A percentile compares a stretch with the other conserved stretches of the same genome.
phyloP scores from a whole-genome alignment of 2,329 filamentous ascomycete genomes.

The Ophiocordyceps sinensis region DNA sequence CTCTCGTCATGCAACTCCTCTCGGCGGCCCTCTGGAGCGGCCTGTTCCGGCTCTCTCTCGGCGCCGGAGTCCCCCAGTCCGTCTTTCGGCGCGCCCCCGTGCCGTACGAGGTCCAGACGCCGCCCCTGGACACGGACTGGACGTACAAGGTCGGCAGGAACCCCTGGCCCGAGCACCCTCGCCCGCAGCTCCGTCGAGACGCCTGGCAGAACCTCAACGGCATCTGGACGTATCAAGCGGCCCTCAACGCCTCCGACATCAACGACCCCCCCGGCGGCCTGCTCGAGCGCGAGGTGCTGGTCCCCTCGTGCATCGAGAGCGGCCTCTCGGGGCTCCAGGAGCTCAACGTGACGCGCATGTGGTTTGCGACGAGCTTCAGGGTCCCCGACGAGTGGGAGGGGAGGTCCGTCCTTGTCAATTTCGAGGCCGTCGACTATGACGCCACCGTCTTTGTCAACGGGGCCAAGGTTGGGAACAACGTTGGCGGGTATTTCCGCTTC shows the following conservation, averaged over 20 bases:
- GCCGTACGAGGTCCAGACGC: conserved; percentile 22
- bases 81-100: conserved; percentile 1
- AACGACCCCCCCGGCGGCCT: conserved; percentile 8
- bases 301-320: conserved; percentile 30
- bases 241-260: conserved; percentile 7
- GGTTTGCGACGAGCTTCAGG: conserved; percentile 35
- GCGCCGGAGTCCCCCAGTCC: not conserved
- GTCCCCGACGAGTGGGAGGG: conserved; percentile 31
- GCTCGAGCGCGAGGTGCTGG: conserved; percentile 23
- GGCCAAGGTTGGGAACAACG: conserved; percentile 32
- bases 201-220: conserved; percentile 43
- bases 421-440: conserved; percentile 45
- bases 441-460: conserved; percentile 45
- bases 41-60: not conserved
- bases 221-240: conserved; percentile 37
- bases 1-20: not conserved
- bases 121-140: conserved; percentile 35
- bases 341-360: conserved; percentile 26
- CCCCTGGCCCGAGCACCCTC: conserved; percentile 43
- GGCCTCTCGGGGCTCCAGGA: conserved; percentile 33
- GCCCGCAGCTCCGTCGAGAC: conserved; percentile 38
- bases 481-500: conserved; percentile 49
- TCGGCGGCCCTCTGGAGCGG: not conserved
- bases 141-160: conserved; percentile 34
- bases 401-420: conserved; percentile 34